Base-by-base conservation (phyloP, 2,329 filamentous ascomycete genomes). In the Clonostachys solani region DNA sequence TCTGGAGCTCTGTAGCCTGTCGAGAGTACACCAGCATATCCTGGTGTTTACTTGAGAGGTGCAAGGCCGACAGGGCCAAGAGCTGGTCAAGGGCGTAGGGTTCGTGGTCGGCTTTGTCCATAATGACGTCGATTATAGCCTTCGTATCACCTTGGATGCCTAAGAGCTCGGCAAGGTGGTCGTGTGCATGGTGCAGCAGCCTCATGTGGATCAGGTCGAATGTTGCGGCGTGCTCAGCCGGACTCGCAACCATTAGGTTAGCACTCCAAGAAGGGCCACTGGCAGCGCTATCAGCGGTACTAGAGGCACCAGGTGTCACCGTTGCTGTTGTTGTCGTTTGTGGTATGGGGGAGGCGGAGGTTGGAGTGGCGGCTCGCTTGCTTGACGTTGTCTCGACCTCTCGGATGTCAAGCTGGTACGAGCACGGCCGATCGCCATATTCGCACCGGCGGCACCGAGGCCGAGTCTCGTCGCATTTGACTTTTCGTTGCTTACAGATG, bases 391-490 rank as follows among this genome's bases (percentile, higher is more conserved):
- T 7, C 23, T 23, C 8, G 23, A 7, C 23, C 23, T 23, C 23
- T 38, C 36, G 36, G 6, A 17, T 15, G 36, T 38, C 36, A 15
- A 8, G 36, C 7, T 15, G 13, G 36, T 47, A 47, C 37, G 19
- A 8, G 38, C 45, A 47, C 5, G 45, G 37, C 7, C 45, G 37
- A 18, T 42, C 19, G 12, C 37, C 37, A 36, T 8, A 15, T 8
- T 16, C 17, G 18, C 46, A 47, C 8, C 40, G 43, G 46, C 40
- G 33, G 18, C 46, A 47, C 18, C 36, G 19, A 10, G 44, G 43
- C 66, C 40, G 46, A 16, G 15, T 2, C 62, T 64, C 34, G 59
- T 60, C 23, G 67, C 67, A 4, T 59, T 67, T 77, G 46, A 77
- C 72, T 52, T 71, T 76, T 12, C 65, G 56, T 37, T 54, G 50